phyloP scores from a whole-genome alignment of 805 yeast species.

The Pichia nanzhaoensis region DNA sequence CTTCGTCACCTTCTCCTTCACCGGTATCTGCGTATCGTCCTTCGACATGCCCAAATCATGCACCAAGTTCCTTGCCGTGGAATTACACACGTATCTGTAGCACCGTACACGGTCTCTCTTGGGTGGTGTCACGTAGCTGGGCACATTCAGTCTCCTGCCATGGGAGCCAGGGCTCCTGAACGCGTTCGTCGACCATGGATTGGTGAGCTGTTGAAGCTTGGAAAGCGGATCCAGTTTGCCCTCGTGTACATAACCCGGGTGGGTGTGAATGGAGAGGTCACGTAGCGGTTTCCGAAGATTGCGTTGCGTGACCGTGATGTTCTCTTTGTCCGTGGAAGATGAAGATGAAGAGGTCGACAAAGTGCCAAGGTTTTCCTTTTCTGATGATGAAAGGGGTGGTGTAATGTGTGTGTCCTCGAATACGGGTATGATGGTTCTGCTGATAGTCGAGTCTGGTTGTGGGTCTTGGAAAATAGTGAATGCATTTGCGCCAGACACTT shows the following conservation, averaged over 20 bases:
- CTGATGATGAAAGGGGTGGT: neutral
- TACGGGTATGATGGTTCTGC: neutral
- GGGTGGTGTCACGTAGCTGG: conserved; percentile 14
- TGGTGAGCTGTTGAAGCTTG: conserved; percentile 3
- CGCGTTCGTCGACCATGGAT: conserved; percentile 11
- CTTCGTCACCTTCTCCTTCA: too few relatives aligned
- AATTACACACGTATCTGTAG: conserved; percentile 4
- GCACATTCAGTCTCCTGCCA: conserved; percentile 1
- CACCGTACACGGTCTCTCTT: conserved; percentile 6
- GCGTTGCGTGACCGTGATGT: neutral
- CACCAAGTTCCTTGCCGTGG: neutral
- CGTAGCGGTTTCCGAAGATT: neutral
- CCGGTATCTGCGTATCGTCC: too few relatives aligned
- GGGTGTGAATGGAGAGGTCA: conserved; percentile 6
- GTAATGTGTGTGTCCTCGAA: neutral
- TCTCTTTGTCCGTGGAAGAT: neutral
- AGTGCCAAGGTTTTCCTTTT: too few relatives aligned
- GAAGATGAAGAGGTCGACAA: neutral
- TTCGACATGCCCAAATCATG: neutral
- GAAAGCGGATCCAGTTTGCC: conserved; percentile 1
- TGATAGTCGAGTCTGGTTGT: too few relatives aligned
- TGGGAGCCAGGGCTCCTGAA: neutral
- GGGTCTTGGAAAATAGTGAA: conserved; percentile 11
- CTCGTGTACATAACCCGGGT: conserved; percentile 8
- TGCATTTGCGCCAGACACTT: neutral